Evolutionary conservation across 2,329 filamentous ascomycete genomes (phyloP).

Genomic region (Aciculosporium take): DNA sequence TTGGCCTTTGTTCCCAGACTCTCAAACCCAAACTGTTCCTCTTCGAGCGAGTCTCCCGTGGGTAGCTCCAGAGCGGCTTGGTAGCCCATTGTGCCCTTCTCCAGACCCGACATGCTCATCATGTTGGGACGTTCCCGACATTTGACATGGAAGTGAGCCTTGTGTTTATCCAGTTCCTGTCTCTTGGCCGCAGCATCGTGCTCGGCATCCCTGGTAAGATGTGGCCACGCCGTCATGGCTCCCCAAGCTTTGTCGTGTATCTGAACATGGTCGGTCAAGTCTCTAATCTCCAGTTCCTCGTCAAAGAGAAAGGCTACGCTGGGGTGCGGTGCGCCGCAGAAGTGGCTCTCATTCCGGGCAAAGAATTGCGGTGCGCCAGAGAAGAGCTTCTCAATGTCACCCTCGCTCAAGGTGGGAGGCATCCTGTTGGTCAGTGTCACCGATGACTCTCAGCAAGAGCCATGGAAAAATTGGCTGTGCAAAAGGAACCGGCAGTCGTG

Average conservation of each 20-base stretch:
- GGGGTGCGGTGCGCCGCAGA: slow-evolving; percentile 44
- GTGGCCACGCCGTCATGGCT: slow-evolving; percentile 47
- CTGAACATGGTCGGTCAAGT: slow-evolving; percentile 49
- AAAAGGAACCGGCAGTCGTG: background rate
- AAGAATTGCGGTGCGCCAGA: slow-evolving; percentile 64
- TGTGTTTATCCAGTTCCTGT: slow-evolving; percentile 28
- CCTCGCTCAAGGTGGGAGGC: slow-evolving; percentile 40
- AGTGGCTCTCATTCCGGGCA: slow-evolving; percentile 44
- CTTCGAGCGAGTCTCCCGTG: slow-evolving; percentile 49
- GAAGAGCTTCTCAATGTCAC: slow-evolving; percentile 55
- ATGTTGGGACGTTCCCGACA: slow-evolving; percentile 53
- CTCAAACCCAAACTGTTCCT: slow-evolving; percentile 46
- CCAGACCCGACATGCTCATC: slow-evolving; percentile 57
- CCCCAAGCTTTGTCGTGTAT: slow-evolving; percentile 51
- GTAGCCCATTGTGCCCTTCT: slow-evolving; percentile 57
- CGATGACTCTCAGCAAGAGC: slow-evolving; percentile 14
- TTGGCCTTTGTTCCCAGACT: slow-evolving; percentile 39
- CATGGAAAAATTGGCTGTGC: slow-evolving; percentile 1
- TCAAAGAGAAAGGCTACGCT: slow-evolving; percentile 56
- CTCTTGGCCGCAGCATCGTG: slow-evolving; percentile 29
- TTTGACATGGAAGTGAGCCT: slow-evolving; percentile 43
- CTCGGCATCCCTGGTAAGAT: slow-evolving; percentile 38
- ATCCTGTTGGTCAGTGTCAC: slow-evolving; percentile 39
- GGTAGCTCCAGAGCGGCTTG: slow-evolving; percentile 52
- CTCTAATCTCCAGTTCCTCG: slow-evolving; percentile 43